A percentile compares a stretch with the other conserved stretches of the same genome.
Evolutionary conservation across 352 stramenopile species (phyloP).

Genomic region (Phytophthora pistaciae): DNA sequence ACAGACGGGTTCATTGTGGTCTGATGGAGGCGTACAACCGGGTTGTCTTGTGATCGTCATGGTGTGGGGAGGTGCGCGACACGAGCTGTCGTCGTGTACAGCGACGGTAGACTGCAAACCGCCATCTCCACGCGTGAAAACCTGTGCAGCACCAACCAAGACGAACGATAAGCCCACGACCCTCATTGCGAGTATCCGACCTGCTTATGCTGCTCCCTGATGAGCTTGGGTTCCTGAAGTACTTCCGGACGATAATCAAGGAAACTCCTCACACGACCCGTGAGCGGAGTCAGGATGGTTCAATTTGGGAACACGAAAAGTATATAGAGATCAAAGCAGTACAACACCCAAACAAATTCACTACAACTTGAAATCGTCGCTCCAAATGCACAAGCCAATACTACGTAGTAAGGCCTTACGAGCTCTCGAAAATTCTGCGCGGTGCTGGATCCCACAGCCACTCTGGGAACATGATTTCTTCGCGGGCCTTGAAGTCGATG

Average conservation of each 20-base stretch:
- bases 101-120: not conserved
- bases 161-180: not conserved
- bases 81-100: not conserved
- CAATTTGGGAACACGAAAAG: not conserved
- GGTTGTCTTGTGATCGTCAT: not conserved
- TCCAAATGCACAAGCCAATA: too few relatives aligned
- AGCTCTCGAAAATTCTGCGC: conserved; percentile 13
- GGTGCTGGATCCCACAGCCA: conserved; percentile 19
- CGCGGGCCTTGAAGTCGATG: conserved; percentile 9
- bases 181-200: not conserved
- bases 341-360: too few relatives aligned
- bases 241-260: too few relatives aligned
- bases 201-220: too few relatives aligned
- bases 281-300: not conserved
- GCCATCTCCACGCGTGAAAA: not conserved
- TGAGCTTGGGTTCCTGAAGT: too few relatives aligned
- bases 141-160: not conserved
- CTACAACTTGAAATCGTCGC: too few relatives aligned
- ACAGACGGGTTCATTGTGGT: not conserved
- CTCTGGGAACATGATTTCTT: conserved; percentile 22
- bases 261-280: too few relatives aligned
- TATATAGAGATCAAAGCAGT: not conserved
- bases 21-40: not conserved
- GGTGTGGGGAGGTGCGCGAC: not conserved
- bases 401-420: conserved; percentile 1